Evolutionary conservation across 139 green algal genomes (phyloP).

Genomic region (Nannochloris sp.): DNA sequence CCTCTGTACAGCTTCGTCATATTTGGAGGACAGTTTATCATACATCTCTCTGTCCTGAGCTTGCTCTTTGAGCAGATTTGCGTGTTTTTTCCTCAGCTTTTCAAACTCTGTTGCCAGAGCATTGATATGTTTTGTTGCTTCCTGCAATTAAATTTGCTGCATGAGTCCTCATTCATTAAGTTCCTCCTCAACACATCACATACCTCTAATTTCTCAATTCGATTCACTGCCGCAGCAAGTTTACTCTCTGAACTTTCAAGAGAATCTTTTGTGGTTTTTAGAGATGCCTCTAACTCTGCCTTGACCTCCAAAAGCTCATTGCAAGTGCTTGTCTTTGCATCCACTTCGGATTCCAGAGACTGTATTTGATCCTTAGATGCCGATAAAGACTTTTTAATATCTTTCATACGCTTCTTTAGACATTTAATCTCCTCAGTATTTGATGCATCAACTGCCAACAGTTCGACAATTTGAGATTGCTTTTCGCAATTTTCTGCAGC

Average conservation of each 20-base stretch:
- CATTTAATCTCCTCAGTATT: too few relatives aligned
- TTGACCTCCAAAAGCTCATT: neutral
- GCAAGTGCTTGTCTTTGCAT: too few relatives aligned
- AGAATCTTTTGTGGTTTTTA: neutral
- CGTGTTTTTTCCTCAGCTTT: neutral
- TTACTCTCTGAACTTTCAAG: neutral
- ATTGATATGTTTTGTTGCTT: conserved; percentile 1
- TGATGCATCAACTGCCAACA: neutral
- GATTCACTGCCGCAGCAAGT: neutral
- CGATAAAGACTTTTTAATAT: too few relatives aligned
- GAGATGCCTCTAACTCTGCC: neutral
- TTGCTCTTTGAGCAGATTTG: neutral
- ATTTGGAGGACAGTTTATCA: too few relatives aligned
- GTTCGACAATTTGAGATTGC: neutral
- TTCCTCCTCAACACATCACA: neutral
- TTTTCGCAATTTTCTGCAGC: too few relatives aligned
- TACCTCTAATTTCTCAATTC: neutral
- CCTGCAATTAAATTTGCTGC: neutral
- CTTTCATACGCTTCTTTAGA: too few relatives aligned
- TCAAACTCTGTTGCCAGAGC: neutral
- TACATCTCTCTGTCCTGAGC: neutral
- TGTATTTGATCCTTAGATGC: too few relatives aligned
- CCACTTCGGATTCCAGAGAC: too few relatives aligned
- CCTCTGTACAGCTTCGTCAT: too few relatives aligned
- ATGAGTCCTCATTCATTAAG: neutral